phyloP scores from a whole-genome alignment of 768 basidiomycete genomes.

The Brasilioporus rufonigricans region DNA sequence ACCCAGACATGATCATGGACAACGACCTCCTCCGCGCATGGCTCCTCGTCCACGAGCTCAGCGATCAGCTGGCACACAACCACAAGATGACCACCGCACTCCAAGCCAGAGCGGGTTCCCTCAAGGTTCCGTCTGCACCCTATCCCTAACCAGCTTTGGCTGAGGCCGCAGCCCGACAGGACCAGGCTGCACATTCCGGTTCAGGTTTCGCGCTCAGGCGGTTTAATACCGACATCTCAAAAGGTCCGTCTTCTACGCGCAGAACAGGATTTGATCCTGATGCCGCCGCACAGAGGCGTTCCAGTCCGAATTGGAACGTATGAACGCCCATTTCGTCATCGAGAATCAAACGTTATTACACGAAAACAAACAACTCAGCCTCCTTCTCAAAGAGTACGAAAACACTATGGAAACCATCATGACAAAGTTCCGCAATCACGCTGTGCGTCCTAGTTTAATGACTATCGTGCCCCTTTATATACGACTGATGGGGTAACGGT shows the following conservation, averaged over 20 bases:
- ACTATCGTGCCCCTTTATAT: neutral
- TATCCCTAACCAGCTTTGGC: conserved; percentile 5
- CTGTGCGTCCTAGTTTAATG: conserved; percentile 50
- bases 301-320: conserved; percentile 87
- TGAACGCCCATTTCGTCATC: conserved; percentile 84
- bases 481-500: conserved; percentile 7
- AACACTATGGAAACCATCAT: conserved; percentile 93
- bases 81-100: conserved; percentile 69
- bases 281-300: conserved; percentile 65
- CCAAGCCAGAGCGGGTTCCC: conserved; percentile 61
- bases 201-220: conserved; percentile 79
- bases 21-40: conserved; percentile 71
- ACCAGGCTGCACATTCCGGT: conserved; percentile 68
- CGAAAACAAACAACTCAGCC: conserved; percentile 92
- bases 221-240: conserved; percentile 84
- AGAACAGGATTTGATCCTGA: conserved; percentile 10
- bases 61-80: conserved; percentile 81
- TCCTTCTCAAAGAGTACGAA: conserved; percentile 92
- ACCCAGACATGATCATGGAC: conserved; percentile 48
- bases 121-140: conserved; percentile 62
- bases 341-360: conserved; percentile 92
- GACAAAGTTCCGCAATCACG: conserved; percentile 91
- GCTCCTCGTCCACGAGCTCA: conserved; percentile 78
- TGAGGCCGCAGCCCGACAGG: conserved; percentile 39
- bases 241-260: conserved; percentile 47